Percentiles rank a stretch among this genome's conserved stretches.
phyloP scores from a whole-genome alignment of 1,284 basidiomycete genomes.

The Golubevia pallescens region DNA sequence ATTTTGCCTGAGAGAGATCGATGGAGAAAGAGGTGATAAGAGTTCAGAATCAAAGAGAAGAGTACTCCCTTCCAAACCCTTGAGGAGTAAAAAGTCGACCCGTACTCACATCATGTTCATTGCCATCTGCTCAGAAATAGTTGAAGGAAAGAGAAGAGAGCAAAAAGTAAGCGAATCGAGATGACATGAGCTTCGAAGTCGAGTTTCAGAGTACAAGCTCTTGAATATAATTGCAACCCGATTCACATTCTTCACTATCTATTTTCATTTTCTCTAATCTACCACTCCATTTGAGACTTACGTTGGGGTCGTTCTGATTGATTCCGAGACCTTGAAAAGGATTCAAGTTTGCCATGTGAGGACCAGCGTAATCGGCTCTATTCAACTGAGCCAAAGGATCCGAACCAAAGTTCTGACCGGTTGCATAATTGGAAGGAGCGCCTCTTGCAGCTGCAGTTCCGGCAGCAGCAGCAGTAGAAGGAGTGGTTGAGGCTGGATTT shows the following conservation, averaged over 20 bases:
- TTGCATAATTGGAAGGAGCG: slow-evolving; percentile 51
- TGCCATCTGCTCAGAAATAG: slow-evolving; percentile 44
- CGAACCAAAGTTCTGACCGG: slow-evolving; percentile 57
- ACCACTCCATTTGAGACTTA: no score
- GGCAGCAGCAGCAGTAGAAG: slow-evolving; percentile 10
- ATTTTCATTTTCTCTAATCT: no score
- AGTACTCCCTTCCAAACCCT: no score
- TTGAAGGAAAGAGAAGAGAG: no score
- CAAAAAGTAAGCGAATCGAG: not conserved
- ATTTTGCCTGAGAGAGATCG: slow-evolving; percentile 25
- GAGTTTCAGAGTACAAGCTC: no score
- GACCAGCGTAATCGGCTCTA: slow-evolving; percentile 54
- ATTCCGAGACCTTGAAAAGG: slow-evolving; percentile 20
- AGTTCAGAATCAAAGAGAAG: no score
- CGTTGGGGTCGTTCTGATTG: slow-evolving; percentile 56
- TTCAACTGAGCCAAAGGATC: slow-evolving; percentile 56
- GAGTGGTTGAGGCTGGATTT: slow-evolving; percentile 12
- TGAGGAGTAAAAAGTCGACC: no score
- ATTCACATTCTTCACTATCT: no score
- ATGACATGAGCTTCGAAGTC: no score
- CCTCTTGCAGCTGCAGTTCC: slow-evolving; percentile 29
- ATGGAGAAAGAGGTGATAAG: not conserved
- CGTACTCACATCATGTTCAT: slow-evolving; percentile 36
- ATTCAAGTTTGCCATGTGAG: slow-evolving; percentile 53
- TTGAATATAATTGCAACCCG: no score